Base-by-base conservation (phyloP, 208 protist species). In the Phytomonas serpens region DNA sequence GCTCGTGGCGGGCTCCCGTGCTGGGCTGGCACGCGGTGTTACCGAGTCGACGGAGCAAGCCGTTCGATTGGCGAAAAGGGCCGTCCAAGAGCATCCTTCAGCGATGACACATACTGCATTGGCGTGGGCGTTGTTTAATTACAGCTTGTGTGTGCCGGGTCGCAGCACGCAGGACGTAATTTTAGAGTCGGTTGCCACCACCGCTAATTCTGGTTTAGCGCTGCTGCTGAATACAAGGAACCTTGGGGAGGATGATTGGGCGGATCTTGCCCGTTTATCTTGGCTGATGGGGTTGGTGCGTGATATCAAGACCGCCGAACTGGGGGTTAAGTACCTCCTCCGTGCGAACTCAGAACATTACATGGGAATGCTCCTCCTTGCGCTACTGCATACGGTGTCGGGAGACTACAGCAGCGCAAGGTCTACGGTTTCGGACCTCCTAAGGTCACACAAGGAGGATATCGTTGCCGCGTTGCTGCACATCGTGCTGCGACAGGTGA, bases 261-360 rank as follows among this genome's bases (percentile, higher is more conserved):
- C 75, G 31, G 83, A 83, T 51, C 64, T 83, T 13, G 40, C 72
- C 23, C 85, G 86, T 36, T 77, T 83, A 68, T 61, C 78, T 4
- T 94, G 89, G 89, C 73, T 94, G 64, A 71, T 88, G 38, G 86
- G 79, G 2, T 51, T 83, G 31, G 68, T 90, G 13, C 84, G 86
- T 3, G 76, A 84, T 4, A 40, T 52, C 10, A 66, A 74, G 13
- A 66, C 62, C 13, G 82, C 81, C 23, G 67, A 72, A 9, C 42
- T 36, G 40, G 64, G 78, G 16, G 75, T 85, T 14, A 78, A 76
- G 19, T 34, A 33, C 11, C 65, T 92, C 62, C 40, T 87, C 16
- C 47, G 69, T 30, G 23, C 57, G 30, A 68, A 85, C 71, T 76
- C 75, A 3, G 64, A 76, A 30, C 79, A 84, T 71, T 84, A 80